phyloP scores from a whole-genome alignment of 768 basidiomycete species.

The Panaeolus cyanescens region DNA sequence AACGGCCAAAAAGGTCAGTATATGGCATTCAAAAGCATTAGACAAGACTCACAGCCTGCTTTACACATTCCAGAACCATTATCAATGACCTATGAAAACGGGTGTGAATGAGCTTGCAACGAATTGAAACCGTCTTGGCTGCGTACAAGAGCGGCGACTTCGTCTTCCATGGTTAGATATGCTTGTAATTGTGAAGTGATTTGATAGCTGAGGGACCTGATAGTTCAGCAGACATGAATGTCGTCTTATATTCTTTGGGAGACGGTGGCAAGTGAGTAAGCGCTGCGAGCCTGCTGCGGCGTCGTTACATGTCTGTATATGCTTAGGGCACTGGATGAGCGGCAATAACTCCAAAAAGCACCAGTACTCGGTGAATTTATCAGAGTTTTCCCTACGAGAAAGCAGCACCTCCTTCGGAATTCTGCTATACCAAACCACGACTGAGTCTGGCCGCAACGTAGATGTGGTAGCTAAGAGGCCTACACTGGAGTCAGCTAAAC shows the following conservation, averaged over 20 bases:
- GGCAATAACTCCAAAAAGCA: background rate
- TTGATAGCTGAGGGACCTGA: background rate
- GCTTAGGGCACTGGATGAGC: background rate
- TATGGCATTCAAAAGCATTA: conserved; percentile 13
- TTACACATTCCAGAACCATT: conserved; percentile 98
- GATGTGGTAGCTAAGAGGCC: too few species aligned
- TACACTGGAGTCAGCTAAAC: too few species aligned
- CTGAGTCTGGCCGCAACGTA: too few species aligned
- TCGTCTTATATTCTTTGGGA: background rate
- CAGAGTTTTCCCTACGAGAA: too few species aligned
- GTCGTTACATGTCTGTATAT: background rate
- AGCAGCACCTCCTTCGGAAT: too few species aligned
- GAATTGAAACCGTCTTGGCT: conserved; percentile 31
- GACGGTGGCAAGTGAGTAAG: background rate
- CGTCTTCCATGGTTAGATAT: conserved; percentile 40
- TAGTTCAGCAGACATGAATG: background rate
- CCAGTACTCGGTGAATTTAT: too few species aligned
- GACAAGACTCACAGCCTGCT: conserved; percentile 76
- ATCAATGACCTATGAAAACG: conserved; percentile 64
- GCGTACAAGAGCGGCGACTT: conserved; percentile 39
- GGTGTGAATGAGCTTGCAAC: conserved; percentile 19
- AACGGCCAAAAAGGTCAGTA: conserved; percentile 65
- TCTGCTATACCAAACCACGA: too few species aligned
- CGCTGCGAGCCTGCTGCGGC: background rate
- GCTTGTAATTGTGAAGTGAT: background rate